Evolutionary conservation across 2,329 filamentous ascomycete genomes (phyloP), one percentile per base, ranked within the genome.

Genomic region (Onygena corvina): DNA sequence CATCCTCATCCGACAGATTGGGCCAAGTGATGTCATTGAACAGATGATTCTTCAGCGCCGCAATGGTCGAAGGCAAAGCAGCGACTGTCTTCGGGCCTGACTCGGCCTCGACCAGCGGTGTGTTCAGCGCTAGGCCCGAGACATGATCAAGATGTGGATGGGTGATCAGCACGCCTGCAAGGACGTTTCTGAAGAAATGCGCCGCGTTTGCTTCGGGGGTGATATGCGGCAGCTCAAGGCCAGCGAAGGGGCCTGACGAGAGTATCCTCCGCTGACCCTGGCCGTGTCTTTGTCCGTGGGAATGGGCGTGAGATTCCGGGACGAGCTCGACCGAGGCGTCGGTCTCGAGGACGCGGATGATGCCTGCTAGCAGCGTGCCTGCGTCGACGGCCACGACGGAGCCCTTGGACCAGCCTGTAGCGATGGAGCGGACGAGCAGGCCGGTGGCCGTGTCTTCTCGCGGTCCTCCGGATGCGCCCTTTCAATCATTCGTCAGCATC

Each of bases 21-120:
- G 92, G 92, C 92, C 92, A 98, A 48, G 96, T 94, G 51, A 94
- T 72, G 60, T 95, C 93, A 67, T 98, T 98, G 72, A 98, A 98
- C 52, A 98, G 86, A 66, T 98, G 89, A 0, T 75, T 80, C 64
- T 94, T 96, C 66, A 98, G 82, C 0, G 90, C 89, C 40, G 86
- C 76, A 47, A 98, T 89, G n/a, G 90, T 94, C 23, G 80, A 83
- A 0, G 89, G 87, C 3, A 96, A 71, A 0, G 85, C 90, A 1
- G 90, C 88, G 11, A 98, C 72, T 20, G 84, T 80, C 67, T 96
- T 98, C 0, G 88, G 86, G 27, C 75, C 72, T 23, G 82, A 79
- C 1, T 83, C 79, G 25, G 84, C 85, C 25, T 86, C 83, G 16
- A 93, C 78, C 2, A 85, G 83, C 3, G 92, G 89, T 0, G 90